Conservation (phyloP, 23 red algal species). For the Gracilaria vermiculophylla region DNA sequence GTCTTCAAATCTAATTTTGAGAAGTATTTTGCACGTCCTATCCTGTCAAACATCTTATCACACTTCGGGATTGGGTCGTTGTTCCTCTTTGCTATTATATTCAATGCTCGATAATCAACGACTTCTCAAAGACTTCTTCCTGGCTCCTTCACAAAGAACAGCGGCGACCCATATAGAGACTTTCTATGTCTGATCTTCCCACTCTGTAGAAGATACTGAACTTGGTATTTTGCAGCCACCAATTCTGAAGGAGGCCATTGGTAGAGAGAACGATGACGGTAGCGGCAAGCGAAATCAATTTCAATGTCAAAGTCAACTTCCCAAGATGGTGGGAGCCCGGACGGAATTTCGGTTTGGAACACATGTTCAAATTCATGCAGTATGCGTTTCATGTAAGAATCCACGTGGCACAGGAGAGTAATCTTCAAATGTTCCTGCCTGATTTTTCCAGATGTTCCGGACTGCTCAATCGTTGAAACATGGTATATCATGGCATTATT, state of each 20-base stretch:
- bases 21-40: neutral
- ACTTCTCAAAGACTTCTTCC: neutral
- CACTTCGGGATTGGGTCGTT: neutral
- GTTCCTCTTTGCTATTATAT: neutral
- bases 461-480: no score
- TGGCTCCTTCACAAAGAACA: neutral
- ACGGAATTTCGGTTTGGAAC: neutral
- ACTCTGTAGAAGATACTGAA: neutral
- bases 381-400: no score
- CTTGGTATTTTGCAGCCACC: no score
- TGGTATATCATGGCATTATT: no score
- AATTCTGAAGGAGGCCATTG: no score
- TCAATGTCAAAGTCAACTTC: neutral
- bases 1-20: conserved; percentile 5
- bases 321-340: neutral
- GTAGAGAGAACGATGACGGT: no score
- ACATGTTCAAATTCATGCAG: neutral
- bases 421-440: neutral
- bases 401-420: no score
- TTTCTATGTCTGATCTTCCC: neutral
- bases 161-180: neutral
- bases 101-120: neutral
- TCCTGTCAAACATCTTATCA: conserved; percentile 5
- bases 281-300: no score
- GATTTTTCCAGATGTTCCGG: no score